A percentile compares a stretch with the other conserved stretches of the same genome.
Conservation (phyloP, 129 eudicot genomes). For the Heracleum sosnowskyi region DNA sequence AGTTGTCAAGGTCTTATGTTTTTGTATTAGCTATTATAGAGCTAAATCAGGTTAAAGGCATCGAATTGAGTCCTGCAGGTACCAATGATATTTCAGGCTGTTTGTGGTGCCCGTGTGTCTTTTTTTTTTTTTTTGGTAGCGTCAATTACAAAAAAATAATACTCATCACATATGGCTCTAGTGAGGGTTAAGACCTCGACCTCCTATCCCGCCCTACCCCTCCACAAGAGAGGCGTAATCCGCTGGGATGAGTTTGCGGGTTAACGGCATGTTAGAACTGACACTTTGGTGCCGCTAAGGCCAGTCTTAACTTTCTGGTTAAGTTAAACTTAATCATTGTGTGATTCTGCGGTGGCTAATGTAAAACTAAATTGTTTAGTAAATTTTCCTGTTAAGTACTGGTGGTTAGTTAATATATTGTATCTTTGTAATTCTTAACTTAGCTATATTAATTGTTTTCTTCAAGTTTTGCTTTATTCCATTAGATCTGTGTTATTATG, state of each 20-base stretch:
- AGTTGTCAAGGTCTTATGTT: neutral
- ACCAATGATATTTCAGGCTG: neutral
- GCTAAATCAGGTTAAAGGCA: too few species aligned
- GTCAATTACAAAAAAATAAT: neutral
- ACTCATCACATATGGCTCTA: neutral
- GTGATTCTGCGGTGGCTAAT: neutral
- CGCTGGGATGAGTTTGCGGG: neutral
- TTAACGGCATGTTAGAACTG: neutral
- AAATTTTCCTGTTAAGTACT: neutral
- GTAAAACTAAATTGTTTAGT: neutral
- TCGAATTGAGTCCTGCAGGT: neutral
- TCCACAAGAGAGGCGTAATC: neutral
- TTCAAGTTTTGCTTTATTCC: neutral
- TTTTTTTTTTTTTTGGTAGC: neutral
- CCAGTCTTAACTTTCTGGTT: neutral
- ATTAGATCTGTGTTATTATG: conserved; percentile 7
- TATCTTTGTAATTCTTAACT: neutral
- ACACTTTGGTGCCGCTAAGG: neutral
- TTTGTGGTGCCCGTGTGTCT: neutral
- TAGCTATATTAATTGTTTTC: neutral
- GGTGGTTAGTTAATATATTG: neutral
- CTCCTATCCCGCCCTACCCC: too few species aligned
- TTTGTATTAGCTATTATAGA: neutral
- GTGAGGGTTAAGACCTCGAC: neutral
- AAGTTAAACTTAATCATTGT: neutral